These are phyloP conservation scores for Protea cynaroides DNA, from an alignment of 164 flowering plant genomes.

Conservation along the genomic window DNA sequence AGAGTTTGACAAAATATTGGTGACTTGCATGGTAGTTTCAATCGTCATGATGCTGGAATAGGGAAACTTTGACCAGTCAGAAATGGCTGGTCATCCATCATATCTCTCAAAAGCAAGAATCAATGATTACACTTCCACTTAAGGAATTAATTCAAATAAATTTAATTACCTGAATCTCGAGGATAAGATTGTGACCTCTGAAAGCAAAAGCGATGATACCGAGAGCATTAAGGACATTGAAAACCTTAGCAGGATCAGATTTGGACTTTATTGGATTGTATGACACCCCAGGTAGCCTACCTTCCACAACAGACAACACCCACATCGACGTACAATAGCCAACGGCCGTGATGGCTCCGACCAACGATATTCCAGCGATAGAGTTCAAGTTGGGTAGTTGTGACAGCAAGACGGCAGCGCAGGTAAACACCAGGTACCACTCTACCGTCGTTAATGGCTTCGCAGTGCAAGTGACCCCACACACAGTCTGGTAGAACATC, in stretches of 20 bases:
- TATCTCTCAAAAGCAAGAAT: too few relatives aligned
- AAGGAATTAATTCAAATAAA: too few relatives aligned
- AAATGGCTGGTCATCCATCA: too few relatives aligned
- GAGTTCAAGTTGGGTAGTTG: slow-evolving; percentile 77
- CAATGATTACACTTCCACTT: too few relatives aligned
- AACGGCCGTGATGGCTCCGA: slow-evolving; percentile 56
- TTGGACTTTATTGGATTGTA: slow-evolving; percentile 23
- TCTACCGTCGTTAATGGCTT: slow-evolving; percentile 44
- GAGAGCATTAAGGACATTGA: slow-evolving; percentile 49
- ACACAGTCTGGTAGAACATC: slow-evolving; percentile 39
- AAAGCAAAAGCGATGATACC: slow-evolving; percentile 77
- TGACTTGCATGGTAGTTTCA: too few relatives aligned
- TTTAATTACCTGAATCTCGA: slow-evolving; percentile 61
- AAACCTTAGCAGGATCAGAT: slow-evolving; percentile 18
- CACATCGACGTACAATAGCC: slow-evolving; percentile 52
- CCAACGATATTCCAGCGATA: slow-evolving; percentile 52
- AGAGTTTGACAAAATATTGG: too few relatives aligned
- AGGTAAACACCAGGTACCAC: slow-evolving; percentile 70
- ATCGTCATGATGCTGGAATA: too few relatives aligned
- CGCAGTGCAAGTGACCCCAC: slow-evolving; percentile 35
- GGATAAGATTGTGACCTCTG: slow-evolving; percentile 79
- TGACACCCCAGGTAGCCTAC: slow-evolving; percentile 26
- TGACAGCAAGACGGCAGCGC: slow-evolving; percentile 40
- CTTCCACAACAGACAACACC: slow-evolving; percentile 37
- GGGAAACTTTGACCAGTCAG: too few relatives aligned